These are phyloP conservation scores for Polytrichum commune DNA, from an alignment of 225 moss, liverwort and hornwort genomes.

Conservation along the genomic window DNA sequence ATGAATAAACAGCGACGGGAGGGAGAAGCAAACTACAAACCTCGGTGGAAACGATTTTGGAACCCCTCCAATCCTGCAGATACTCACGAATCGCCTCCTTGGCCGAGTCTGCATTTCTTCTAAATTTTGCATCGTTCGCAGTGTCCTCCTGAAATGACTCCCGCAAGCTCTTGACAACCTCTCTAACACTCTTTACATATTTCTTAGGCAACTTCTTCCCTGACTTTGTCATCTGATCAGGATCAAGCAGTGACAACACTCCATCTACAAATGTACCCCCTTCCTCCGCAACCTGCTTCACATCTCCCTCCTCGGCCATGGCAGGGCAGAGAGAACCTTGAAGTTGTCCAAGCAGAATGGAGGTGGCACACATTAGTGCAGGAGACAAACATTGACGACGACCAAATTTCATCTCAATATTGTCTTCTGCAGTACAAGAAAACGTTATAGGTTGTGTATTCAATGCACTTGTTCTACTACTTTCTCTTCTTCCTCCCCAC, in stretches of 20 bases:
- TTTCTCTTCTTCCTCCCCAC: no score
- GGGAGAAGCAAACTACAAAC: slow-evolving; percentile 23
- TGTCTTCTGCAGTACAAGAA: slow-evolving; percentile 6
- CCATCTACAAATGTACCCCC: slow-evolving; percentile 55
- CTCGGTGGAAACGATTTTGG: slow-evolving; percentile 68
- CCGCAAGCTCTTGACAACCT: slow-evolving; percentile 76
- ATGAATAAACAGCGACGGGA: neutral
- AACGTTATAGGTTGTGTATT: slow-evolving; percentile 6
- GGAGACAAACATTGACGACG: slow-evolving; percentile 35
- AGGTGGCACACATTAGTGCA: slow-evolving; percentile 23
- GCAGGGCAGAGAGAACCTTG: slow-evolving; percentile 12
- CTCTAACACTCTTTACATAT: slow-evolving; percentile 83
- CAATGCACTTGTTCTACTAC: neutral
- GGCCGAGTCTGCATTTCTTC: slow-evolving; percentile 90
- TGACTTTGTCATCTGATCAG: slow-evolving; percentile 73
- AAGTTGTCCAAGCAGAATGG: slow-evolving; percentile 21
- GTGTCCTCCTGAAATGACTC: slow-evolving; percentile 72
- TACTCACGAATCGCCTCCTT: slow-evolving; percentile 90
- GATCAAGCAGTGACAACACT: slow-evolving; percentile 74
- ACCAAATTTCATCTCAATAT: neutral
- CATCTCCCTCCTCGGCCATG: slow-evolving; percentile 26
- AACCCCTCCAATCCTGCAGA: slow-evolving; percentile 77
- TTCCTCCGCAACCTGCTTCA: slow-evolving; percentile 30
- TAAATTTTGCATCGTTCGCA: slow-evolving; percentile 61
- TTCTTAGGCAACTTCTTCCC: slow-evolving; percentile 91